Evolutionary conservation across 2,329 filamentous ascomycete genomes (phyloP).

Genomic region (Akanthomyces muscarius): DNA sequence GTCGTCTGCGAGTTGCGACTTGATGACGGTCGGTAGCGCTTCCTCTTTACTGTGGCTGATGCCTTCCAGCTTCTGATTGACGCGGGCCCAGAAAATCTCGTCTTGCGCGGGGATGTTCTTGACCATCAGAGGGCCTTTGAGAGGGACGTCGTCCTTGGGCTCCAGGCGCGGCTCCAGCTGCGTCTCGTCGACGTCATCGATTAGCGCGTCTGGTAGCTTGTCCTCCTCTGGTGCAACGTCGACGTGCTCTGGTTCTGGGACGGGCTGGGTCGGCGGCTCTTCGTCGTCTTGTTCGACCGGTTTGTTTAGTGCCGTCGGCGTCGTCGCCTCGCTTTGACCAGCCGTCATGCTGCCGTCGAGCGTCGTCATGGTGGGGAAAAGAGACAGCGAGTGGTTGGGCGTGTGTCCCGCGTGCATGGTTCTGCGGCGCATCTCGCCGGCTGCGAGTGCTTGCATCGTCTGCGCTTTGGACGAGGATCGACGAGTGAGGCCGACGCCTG

Average conservation of each 20-base stretch:
- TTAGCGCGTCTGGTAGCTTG: neutral
- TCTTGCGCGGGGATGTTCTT: conserved; percentile 54
- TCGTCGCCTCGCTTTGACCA: conserved; percentile 28
- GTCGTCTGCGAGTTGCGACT: conserved; percentile 27
- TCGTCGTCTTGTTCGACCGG: neutral
- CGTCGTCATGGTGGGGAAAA: conserved; percentile 42
- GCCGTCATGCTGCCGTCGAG: conserved; percentile 32
- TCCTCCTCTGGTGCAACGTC: neutral
- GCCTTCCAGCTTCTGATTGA: conserved; percentile 50
- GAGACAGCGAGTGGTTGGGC: conserved; percentile 55
- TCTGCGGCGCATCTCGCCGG: conserved; percentile 47
- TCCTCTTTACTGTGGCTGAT: conserved; percentile 46
- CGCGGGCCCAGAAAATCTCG: conserved; percentile 47
- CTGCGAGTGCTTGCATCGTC: conserved; percentile 44
- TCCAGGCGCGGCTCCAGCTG: conserved; percentile 32
- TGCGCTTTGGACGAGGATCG: conserved; percentile 36
- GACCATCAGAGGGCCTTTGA: conserved; percentile 52
- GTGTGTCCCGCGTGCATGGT: conserved; percentile 62
- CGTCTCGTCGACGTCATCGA: conserved; percentile 10
- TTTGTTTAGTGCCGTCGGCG: conserved; percentile 24
- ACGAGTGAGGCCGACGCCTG: conserved; percentile 20
- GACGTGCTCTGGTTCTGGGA: neutral
- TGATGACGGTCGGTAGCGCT: conserved; percentile 42
- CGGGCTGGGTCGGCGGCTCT: neutral
- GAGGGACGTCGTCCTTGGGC: conserved; percentile 40